Conservation (phyloP, 306 rosid genomes). For the Acacia crassicarpa region DNA sequence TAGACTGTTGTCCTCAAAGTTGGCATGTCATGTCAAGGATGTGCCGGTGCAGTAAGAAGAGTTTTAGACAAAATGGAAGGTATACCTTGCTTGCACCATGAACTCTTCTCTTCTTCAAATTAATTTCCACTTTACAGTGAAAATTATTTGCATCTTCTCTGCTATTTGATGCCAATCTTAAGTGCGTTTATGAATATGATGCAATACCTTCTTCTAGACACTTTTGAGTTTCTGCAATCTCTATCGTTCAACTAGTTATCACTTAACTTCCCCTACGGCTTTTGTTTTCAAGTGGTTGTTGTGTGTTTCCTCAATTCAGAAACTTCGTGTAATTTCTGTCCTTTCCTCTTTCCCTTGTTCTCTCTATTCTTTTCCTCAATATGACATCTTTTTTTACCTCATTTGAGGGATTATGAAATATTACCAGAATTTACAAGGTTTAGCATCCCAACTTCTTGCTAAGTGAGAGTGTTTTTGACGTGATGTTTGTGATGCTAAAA, state of each 20-base stretch:
- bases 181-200: background rate
- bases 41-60: slow-evolving; percentile 89
- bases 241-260: slow-evolving; percentile 12
- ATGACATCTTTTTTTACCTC: background rate
- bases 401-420: slow-evolving; percentile 6
- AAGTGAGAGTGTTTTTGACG: background rate
- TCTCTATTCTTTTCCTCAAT: background rate
- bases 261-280: background rate
- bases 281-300: background rate
- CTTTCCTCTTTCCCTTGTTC: slow-evolving; percentile 8
- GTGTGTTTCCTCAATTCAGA: slow-evolving; percentile 6
- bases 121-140: background rate
- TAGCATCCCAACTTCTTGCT: background rate
- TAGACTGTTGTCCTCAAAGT: slow-evolving; percentile 95
- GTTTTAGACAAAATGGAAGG: slow-evolving; percentile 94
- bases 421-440: background rate
- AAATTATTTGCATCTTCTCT: background rate
- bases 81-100: slow-evolving; percentile 25
- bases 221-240: slow-evolving; percentile 1
- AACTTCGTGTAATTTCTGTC: slow-evolving; percentile 12
- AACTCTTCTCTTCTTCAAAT: background rate
- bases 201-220: background rate
- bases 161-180: background rate
- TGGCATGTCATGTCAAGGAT: slow-evolving; percentile 92
- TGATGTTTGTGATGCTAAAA: too few relatives aligned